phyloP scores from a whole-genome alignment of 768 basidiomycete species.

The Pleurotus salmoneostramineus region DNA sequence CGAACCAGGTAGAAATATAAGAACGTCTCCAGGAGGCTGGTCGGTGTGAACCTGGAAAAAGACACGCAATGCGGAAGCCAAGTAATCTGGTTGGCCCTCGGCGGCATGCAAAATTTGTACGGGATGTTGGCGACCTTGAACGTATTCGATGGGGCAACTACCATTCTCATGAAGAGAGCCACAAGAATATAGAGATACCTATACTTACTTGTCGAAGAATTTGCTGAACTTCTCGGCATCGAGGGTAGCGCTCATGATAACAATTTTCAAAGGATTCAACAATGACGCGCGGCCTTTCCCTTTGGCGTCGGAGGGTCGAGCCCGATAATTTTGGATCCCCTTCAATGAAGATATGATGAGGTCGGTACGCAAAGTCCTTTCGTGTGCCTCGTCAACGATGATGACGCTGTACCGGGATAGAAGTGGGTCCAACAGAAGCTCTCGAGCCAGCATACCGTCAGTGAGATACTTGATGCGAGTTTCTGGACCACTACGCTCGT shows the following conservation, averaged over 20 bases:
- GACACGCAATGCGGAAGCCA: slow-evolving; percentile 85
- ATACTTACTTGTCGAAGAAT: slow-evolving; percentile 77
- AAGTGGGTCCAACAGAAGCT: slow-evolving; percentile 76
- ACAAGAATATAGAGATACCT: background rate
- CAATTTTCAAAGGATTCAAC: slow-evolving; percentile 76
- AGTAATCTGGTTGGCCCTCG: slow-evolving; percentile 74
- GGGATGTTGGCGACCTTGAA: slow-evolving; percentile 91
- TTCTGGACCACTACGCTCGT: slow-evolving; percentile 65
- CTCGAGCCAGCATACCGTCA: slow-evolving; percentile 96
- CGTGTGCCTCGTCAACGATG: slow-evolving; percentile 96
- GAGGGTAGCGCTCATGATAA: slow-evolving; percentile 97
- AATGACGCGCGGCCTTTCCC: slow-evolving; percentile 30
- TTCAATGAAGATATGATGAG: slow-evolving; percentile 90
- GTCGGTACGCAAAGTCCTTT: slow-evolving; percentile 92
- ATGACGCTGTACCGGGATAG: slow-evolving; percentile 83
- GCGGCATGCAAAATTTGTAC: slow-evolving; percentile 82
- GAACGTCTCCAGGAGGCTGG: slow-evolving; percentile 78
- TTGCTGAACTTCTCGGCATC: slow-evolving; percentile 92
- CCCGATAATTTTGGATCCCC: slow-evolving; percentile 67
- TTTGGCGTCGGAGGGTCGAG: slow-evolving; percentile 32
- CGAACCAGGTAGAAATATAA: slow-evolving; percentile 88
- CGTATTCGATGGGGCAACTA: slow-evolving; percentile 85
- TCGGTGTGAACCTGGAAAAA: slow-evolving; percentile 92
- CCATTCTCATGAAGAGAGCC: background rate
- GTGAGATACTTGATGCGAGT: slow-evolving; percentile 96